Base-by-base conservation (phyloP, 129 eudicot species). In the Flaveria linearis region DNA sequence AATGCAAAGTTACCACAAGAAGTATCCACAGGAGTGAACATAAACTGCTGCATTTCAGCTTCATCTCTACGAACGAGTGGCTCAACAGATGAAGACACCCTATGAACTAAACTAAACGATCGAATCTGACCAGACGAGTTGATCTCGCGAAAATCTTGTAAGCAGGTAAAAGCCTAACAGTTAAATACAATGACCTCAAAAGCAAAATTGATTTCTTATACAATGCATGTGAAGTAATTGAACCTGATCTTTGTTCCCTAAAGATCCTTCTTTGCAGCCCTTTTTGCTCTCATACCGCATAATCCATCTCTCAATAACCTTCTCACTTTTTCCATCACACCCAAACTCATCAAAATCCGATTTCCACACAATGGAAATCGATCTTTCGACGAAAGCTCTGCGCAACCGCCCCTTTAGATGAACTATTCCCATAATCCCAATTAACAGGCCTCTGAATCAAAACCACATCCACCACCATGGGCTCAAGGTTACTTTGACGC, bases 151-250 rank as follows among this genome's bases (percentile, higher is more conserved):
- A 90, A 93, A 88, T 78, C 67, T 85, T 90, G 58, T 88, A 93
- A n/a, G 90, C 93, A 69, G 97, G 98, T 86, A 93, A 80, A 76
- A 93, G 98, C 84, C 97, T 85, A 42, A 90, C 86, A 16, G 90
- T 93, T 67, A 76, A 79, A 81, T 93, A 90, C 61, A 93, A 84
- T 28, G 98, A 90, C 75, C 98, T 85, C 39, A 93, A 64, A 46
- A 91, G 85, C 87, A 93, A 81, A 15, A 87, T 81, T 13, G 90
- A 85, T 66, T 88, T 93, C 84, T 90, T 93, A 68, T 90, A 90
- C 46, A 86, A 82, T 3, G 84, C 17, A 23, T 87, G 90, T 30
- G 89, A 86, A 71, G 90, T 93, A n/a, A 80, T 78, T 12, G 83
- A 61, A 60, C 51, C 85, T 9, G 87, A 81, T 68, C 90, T 87